Conservation (phyloP, 495 filamentous ascomycete genomes). For the Tuber aestivum region DNA sequence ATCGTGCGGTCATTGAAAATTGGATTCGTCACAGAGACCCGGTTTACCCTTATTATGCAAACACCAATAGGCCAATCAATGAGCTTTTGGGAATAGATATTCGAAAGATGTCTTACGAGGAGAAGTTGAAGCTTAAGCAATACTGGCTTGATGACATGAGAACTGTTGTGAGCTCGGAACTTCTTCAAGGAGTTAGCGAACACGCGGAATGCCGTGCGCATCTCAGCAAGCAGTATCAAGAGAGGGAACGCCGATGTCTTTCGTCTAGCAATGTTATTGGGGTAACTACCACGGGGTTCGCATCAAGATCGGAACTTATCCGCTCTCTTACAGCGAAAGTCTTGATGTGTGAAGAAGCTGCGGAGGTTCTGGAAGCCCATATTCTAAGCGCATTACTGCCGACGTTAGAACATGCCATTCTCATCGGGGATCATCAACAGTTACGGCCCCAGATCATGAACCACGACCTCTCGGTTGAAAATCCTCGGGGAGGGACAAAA, state of each 20-base stretch:
- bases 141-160: constrained; percentile 28
- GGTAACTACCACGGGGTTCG: constrained; percentile 68
- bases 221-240: constrained; percentile 44
- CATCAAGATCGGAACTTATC: constrained; percentile 59
- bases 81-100: constrained; percentile 11
- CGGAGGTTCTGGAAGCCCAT: constrained; percentile 69
- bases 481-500: constrained; percentile 50
- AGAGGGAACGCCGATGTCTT: constrained; percentile 53
- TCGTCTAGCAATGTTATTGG: constrained; percentile 60
- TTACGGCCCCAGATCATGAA: constrained; percentile 66
- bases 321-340: constrained; percentile 59
- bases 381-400: constrained; percentile 62
- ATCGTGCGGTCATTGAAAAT: constrained; percentile 5
- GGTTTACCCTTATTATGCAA: neutral
- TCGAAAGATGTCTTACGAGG: constrained; percentile 14
- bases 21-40: constrained; percentile 8
- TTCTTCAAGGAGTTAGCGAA: constrained; percentile 18
- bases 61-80: constrained; percentile 18
- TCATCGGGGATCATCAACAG: constrained; percentile 73
- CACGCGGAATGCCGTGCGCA: constrained; percentile 13
- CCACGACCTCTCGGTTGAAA: constrained; percentile 57
- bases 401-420: constrained; percentile 62
- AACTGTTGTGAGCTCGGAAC: constrained; percentile 21
- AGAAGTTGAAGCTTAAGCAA: constrained; percentile 19
- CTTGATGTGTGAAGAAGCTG: constrained; percentile 71